A percentile compares a stretch with the other conserved stretches of the same genome.
phyloP scores from a whole-genome alignment of 768 basidiomycete genomes.

The Leccinum disarticulatum region DNA sequence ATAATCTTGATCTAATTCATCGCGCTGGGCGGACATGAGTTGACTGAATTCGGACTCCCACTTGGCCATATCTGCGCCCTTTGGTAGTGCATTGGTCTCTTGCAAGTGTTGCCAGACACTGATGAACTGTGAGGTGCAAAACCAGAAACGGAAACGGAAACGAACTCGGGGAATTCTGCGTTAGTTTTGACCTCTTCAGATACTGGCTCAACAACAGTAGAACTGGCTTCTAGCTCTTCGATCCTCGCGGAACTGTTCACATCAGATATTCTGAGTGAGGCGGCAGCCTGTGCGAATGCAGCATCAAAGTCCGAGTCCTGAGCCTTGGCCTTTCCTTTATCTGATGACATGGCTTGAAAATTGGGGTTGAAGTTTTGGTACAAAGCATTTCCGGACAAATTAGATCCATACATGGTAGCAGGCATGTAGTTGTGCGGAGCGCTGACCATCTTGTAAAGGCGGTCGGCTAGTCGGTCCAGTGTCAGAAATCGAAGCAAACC shows the following conservation, averaged over 20 bases:
- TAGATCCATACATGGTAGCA: slow-evolving; percentile 29
- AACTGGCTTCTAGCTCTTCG: slow-evolving; percentile 50
- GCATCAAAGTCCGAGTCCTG: slow-evolving; percentile 80
- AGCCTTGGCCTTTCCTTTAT: slow-evolving; percentile 78
- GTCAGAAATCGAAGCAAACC: slow-evolving; percentile 5
- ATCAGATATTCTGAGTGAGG: slow-evolving; percentile 47
- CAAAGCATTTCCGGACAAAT: slow-evolving; percentile 36
- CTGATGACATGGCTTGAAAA: slow-evolving; percentile 21
- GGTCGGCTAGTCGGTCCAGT: slow-evolving; percentile 30
- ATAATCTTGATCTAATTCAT: slow-evolving; percentile 65
- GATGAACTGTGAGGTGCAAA: slow-evolving; percentile 5
- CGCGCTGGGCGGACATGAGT: slow-evolving; percentile 66
- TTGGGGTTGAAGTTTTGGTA: slow-evolving; percentile 32
- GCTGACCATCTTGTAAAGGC: slow-evolving; percentile 37
- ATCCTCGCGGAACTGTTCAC: slow-evolving; percentile 45
- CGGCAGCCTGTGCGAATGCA: slow-evolving; percentile 70
- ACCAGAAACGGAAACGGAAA: neutral
- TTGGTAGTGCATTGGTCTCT: slow-evolving; percentile 55
- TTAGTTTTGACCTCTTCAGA: slow-evolving; percentile 31
- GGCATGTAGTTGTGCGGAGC: slow-evolving; percentile 39
- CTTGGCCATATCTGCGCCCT: slow-evolving; percentile 63
- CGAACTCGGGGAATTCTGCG: slow-evolving; percentile 56
- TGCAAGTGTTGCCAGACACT: slow-evolving; percentile 67
- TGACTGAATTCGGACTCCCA: slow-evolving; percentile 87
- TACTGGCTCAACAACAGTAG: slow-evolving; percentile 41